A percentile compares a stretch with the other conserved stretches of the same genome.
These are phyloP conservation scores for Diversispora epigaea DNA, from an alignment of 192 early-diverging fungal species.

Conservation along the genomic window DNA sequence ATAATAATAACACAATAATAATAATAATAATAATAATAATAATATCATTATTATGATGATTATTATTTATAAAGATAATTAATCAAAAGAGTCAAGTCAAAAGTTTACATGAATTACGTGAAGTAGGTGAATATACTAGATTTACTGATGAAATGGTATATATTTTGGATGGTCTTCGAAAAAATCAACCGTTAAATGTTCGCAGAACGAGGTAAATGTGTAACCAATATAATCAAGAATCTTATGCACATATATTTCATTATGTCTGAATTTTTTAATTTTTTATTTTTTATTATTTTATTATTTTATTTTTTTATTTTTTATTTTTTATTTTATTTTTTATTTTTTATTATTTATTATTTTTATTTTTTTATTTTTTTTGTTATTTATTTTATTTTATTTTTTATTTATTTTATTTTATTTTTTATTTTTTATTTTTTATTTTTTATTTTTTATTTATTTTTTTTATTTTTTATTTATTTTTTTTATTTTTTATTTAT, in stretches of 20 bases:
- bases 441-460: not conserved
- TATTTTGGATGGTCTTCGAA: constrained; percentile 51
- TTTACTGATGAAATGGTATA: constrained; percentile 66
- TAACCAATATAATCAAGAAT: too few relatives aligned
- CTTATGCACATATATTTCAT: too few relatives aligned
- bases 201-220: constrained; percentile 47
- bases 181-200: constrained; percentile 45
- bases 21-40: not conserved
- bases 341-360: too few relatives aligned
- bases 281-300: too few relatives aligned
- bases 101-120: constrained; percentile 58
- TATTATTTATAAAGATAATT: not conserved
- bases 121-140: constrained; percentile 53
- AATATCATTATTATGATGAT: not conserved
- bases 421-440: too few relatives aligned
- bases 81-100: constrained; percentile 41
- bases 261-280: too few relatives aligned
- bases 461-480: not conserved
- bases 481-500: not conserved
- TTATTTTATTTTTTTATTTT: too few relatives aligned
- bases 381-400: not conserved
- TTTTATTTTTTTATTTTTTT: too few relatives aligned
- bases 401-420: not conserved
- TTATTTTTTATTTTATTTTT: too few relatives aligned
- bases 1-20: too few relatives aligned